Conservation (phyloP, 257 asterid genomes). For the Oldenlandia corymbosa region DNA sequence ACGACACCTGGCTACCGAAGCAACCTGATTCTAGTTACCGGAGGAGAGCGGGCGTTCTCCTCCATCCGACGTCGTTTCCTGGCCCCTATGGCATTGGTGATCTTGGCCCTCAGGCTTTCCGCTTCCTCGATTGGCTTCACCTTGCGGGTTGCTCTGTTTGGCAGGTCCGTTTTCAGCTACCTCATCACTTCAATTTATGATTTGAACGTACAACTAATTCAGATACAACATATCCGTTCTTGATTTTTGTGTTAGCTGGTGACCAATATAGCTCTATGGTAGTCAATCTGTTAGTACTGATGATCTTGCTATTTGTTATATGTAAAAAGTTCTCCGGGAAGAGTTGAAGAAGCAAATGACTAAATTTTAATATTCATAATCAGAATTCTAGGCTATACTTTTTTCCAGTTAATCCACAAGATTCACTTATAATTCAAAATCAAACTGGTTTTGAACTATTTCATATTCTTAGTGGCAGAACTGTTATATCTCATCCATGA, state of each 20-base stretch:
- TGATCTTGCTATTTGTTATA: no score
- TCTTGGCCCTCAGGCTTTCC: constrained; percentile 74
- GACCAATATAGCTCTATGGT: no score
- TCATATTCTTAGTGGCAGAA: background rate
- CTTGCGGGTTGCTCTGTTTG: constrained; percentile 89
- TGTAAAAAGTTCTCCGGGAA: no score
- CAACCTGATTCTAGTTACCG: constrained; percentile 32
- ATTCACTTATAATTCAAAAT: background rate
- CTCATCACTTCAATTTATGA: background rate
- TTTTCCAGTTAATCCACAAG: background rate
- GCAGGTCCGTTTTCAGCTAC: constrained; percentile 50
- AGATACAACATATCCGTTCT: no score
- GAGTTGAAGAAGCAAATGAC: background rate
- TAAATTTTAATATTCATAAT: no score
- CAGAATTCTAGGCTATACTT: no score
- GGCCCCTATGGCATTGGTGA: constrained; percentile 96
- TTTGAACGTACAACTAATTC: no score
- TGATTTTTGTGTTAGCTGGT: no score
- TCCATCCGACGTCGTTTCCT: constrained; percentile 91
- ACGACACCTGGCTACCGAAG: constrained; percentile 62
- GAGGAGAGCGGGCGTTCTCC: constrained; percentile 89
- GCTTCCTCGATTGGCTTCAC: constrained; percentile 89
- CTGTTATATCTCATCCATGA: background rate
- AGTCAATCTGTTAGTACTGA: no score
- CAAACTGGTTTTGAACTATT: background rate